Base-by-base conservation (phyloP, 2,329 filamentous ascomycete genomes). In the Trichoderma brevicompactum region DNA sequence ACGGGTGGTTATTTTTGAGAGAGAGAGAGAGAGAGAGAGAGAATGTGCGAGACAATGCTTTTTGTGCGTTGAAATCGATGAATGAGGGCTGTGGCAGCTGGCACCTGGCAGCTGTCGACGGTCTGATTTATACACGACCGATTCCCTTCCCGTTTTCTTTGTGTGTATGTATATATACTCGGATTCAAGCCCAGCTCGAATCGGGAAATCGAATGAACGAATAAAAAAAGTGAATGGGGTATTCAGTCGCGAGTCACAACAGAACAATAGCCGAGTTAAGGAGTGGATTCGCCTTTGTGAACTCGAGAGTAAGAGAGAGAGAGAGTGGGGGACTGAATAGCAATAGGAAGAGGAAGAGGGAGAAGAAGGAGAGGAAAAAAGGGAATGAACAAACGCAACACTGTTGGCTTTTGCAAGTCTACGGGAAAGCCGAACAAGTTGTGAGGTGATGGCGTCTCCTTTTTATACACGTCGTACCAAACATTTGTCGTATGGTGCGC, bases 101-200 rank as follows among this genome's bases (percentile, higher is more conserved):
- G 38, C 28, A 64, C 34, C 38, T 50, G 52, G 50, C 38, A 49
- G 44, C 56, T 60, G 56, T 60, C 56, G 50, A 55, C 59, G 43
- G 50, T 55, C 44, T 61, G 38, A 43, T 44, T 34, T 43, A 52
- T 38, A 40, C 28, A 32, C 17, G 19, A 23, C 15, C 9, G 36
- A 36, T 49, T 19, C 9, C 32, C 52, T 52, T 38, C 36, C 10
- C 36, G 36, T 10, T 10, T 38, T 10, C 10, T 38, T 38, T 38
- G 36, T 49, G 43, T 48, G 56, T 23, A 5, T 40, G 36, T 49
- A 9, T 38, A 40, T 36, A 23, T 49, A 17, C 34, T n/a, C 4
- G 46, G 19, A 50, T 52, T 36, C 58, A 52, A 61, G 58, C 9
- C 58, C 48, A 61, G 58, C 58, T 52, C 8, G 38, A 50, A 50